These are phyloP conservation scores for Metschnikowia sp. DNA, from an alignment of 805 yeast species.

Conservation along the genomic window DNA sequence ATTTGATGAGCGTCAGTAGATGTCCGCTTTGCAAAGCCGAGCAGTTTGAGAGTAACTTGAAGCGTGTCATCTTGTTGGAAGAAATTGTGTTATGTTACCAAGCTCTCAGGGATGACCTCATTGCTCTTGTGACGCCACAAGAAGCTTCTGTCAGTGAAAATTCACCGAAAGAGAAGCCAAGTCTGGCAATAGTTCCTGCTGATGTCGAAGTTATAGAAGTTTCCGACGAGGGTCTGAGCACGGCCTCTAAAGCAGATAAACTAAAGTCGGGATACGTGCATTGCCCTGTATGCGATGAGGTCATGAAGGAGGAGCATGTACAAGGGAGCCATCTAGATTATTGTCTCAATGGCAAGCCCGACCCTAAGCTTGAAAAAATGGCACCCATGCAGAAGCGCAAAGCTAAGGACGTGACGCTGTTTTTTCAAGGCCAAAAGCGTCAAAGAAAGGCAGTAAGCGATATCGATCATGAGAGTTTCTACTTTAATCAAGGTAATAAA, in stretches of 20 bases:
- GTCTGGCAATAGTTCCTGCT: neutral
- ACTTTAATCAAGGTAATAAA: slow-evolving; percentile 28
- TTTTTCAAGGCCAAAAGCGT: slow-evolving; percentile 23
- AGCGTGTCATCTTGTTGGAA: slow-evolving; percentile 67
- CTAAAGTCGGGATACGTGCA: slow-evolving; percentile 33
- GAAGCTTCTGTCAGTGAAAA: neutral
- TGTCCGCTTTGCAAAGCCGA: slow-evolving; percentile 81
- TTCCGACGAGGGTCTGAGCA: slow-evolving; percentile 9
- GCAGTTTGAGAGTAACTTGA: slow-evolving; percentile 64
- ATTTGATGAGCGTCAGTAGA: slow-evolving; percentile 51
- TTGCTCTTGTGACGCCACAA: slow-evolving; percentile 5
- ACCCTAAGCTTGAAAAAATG: slow-evolving; percentile 8
- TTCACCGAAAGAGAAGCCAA: slow-evolving; percentile 8
- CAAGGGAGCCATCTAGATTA: slow-evolving; percentile 61
- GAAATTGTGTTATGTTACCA: slow-evolving; percentile 58
- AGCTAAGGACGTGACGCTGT: slow-evolving; percentile 28
- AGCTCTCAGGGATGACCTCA: slow-evolving; percentile 14
- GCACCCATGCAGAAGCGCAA: slow-evolving; percentile 5
- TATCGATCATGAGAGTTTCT: slow-evolving; percentile 26
- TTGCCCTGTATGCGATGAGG: slow-evolving; percentile 66
- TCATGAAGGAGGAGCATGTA: slow-evolving; percentile 51
- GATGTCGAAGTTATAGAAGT: slow-evolving; percentile 10
- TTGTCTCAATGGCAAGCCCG: slow-evolving; percentile 45
- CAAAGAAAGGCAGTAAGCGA: slow-evolving; percentile 3
- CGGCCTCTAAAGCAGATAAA: neutral